Conservation (phyloP, 805 yeast genomes). For the Metschnikowia lunata region DNA sequence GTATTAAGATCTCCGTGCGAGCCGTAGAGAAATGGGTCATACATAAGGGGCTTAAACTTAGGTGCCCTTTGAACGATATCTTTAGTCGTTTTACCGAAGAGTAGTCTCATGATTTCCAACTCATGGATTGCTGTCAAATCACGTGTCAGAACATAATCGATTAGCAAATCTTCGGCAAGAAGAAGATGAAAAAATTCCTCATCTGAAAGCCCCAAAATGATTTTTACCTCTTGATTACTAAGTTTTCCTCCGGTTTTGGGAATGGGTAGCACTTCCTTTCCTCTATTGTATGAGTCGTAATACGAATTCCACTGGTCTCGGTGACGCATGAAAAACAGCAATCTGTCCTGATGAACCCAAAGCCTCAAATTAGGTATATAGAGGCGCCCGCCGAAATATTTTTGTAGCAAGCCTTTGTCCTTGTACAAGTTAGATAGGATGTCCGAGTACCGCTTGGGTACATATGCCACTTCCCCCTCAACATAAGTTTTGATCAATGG, state of each 20-base stretch:
- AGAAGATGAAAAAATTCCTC: constrained; percentile 25
- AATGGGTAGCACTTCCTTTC: background rate
- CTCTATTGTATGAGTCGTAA: constrained; percentile 9
- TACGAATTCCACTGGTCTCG: constrained; percentile 16
- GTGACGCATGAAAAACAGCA: constrained; percentile 21
- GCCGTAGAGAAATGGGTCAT: constrained; percentile 22
- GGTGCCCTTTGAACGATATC: constrained; percentile 18
- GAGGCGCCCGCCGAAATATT: constrained; percentile 36
- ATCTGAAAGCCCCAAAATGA: constrained; percentile 15
- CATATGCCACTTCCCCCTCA: constrained; percentile 52
- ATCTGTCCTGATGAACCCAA: constrained; percentile 43
- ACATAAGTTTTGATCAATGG: constrained; percentile 41
- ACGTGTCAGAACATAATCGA: constrained; percentile 25
- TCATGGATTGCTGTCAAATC: constrained; percentile 34
- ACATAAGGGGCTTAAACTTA: constrained; percentile 28
- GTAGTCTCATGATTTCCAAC: constrained; percentile 26
- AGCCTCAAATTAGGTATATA: constrained; percentile 51
- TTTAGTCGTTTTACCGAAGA: constrained; percentile 21
- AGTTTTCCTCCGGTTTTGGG: constrained; percentile 1
- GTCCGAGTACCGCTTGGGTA: constrained; percentile 45
- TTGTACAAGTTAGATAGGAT: constrained; percentile 48
- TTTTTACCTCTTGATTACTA: constrained; percentile 7
- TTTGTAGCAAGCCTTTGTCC: constrained; percentile 18
- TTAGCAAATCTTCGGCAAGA: constrained; percentile 24
- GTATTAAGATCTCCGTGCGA: constrained; percentile 16